Conservation (phyloP, 495 filamentous ascomycete species). For the Parathielavia hyrcaniae region DNA sequence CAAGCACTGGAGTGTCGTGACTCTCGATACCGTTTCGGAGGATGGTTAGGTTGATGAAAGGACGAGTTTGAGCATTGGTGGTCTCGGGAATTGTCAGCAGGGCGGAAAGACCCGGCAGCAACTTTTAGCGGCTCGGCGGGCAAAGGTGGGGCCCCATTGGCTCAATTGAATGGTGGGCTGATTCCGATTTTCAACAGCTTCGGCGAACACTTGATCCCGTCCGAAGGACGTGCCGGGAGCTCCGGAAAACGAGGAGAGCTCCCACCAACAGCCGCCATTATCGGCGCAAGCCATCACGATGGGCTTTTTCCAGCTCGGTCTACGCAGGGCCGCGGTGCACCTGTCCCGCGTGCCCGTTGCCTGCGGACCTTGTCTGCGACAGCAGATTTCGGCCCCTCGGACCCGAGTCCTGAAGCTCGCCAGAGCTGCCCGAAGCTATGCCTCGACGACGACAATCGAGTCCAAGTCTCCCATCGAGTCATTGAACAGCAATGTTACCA, state of each 20-base stretch:
- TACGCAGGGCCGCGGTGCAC: constrained; percentile 49
- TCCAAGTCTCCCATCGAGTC: constrained; percentile 16
- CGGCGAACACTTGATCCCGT: constrained; percentile 1
- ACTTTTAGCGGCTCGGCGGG: too few species aligned
- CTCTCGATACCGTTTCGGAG: too few species aligned
- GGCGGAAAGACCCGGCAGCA: too few species aligned
- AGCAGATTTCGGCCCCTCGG: constrained; percentile 27
- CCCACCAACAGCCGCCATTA: constrained; percentile 16
- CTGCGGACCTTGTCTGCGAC: constrained; percentile 58
- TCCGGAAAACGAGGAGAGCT: constrained; percentile 5
- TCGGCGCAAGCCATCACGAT: constrained; percentile 29
- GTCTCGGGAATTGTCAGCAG: too few species aligned
- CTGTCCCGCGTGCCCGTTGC: constrained; percentile 52
- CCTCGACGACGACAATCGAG: constrained; percentile 2
- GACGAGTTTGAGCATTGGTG: too few species aligned
- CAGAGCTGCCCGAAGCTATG: constrained; percentile 24
- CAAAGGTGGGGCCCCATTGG: not conserved
- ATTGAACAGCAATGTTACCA: constrained; percentile 12
- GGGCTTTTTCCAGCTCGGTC: constrained; percentile 44
- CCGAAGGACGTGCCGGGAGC: constrained; percentile 15
- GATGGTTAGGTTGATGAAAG: too few species aligned
- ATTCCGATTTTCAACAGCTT: not conserved
- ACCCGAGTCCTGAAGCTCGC: constrained; percentile 26
- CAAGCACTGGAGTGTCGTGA: too few species aligned
- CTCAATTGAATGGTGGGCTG: constrained; percentile 16